These are phyloP conservation scores for Lachnellula subtilissima DNA, from an alignment of 2,329 filamentous ascomycete genomes.

Conservation along the genomic window DNA sequence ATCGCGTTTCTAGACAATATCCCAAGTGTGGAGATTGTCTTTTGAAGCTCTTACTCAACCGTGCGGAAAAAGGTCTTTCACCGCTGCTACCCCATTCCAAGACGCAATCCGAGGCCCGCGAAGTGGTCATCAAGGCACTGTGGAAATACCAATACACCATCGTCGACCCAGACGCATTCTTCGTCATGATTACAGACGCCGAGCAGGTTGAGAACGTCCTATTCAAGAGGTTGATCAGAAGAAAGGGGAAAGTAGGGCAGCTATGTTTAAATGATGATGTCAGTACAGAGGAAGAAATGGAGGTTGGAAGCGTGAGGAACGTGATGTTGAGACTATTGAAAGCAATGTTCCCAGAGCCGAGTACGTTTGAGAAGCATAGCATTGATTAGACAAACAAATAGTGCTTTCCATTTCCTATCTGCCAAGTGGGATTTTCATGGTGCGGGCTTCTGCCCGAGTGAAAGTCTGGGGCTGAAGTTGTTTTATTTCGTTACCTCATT, in stretches of 20 bases:
- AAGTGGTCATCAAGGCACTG: conserved; percentile 34
- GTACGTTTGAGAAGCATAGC: conserved; percentile 9
- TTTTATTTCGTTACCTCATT: too few species aligned
- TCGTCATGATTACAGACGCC: conserved; percentile 41
- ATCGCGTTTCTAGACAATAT: conserved; percentile 34
- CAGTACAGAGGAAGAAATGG: conserved; percentile 32
- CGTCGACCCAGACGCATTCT: conserved; percentile 37
- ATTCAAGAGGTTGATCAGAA: conserved; percentile 34
- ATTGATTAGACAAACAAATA: background rate
- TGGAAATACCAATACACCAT: conserved; percentile 39
- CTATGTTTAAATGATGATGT: conserved; percentile 42
- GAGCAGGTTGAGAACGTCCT: conserved; percentile 37
- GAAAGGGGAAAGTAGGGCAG: conserved; percentile 34
- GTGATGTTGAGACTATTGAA: conserved; percentile 36
- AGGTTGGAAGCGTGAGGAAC: conserved; percentile 22
- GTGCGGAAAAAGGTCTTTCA: conserved; percentile 33
- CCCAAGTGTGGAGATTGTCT: conserved; percentile 39
- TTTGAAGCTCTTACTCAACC: conserved; percentile 37
- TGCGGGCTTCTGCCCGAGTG: too few species aligned
- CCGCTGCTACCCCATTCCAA: conserved; percentile 31
- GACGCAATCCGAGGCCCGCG: conserved; percentile 31
- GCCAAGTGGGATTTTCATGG: too few species aligned
- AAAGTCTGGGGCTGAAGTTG: too few species aligned
- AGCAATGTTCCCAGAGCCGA: conserved; percentile 23
- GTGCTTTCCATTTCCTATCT: background rate